Base-by-base conservation (phyloP, 108 stramenopile species). In the Nitzschia palea region DNA sequence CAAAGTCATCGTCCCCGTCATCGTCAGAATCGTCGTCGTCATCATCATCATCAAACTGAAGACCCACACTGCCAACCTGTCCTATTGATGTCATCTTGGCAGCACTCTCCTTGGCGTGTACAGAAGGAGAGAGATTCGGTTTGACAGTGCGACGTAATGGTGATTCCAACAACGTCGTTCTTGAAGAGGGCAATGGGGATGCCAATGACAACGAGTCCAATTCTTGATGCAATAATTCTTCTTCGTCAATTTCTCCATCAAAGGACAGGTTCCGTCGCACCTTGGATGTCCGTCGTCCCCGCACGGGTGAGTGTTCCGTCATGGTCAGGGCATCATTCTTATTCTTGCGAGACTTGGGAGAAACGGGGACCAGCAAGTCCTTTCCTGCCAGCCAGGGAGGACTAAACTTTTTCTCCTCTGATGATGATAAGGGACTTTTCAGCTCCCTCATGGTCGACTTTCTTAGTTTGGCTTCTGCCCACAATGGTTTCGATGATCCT, bases 201-300 rank as follows among this genome's bases (percentile, higher is more conserved):
- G 9, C 25, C 54, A 55, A 30, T 3, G 57, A 3, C 8, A 35
- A 18, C 4, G 14, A 3, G 15, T 35, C 18, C 35, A 59, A 59
- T 59, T 59, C 57, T 20, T 35, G 35, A 8, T 14, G 35, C n/a
- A 59, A 37, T 20, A 59, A 59, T n/a, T 3, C 35, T 37, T 59
- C 57, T 40, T 59, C 57, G 22, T 59, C 57, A 6, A 59, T 18
- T 37, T 59, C 57, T n/a, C 57, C 57, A 59, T 59, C 57, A 22
- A 59, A 59, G 2, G 47, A 48, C n/a, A 18, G 15, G n/a, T 18
- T 48, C 4, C 47, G 47, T 18, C 15, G 8, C 47, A 48, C 47
- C 17, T 9, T 35, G 14, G n/a, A 3, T 2, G 12, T 8, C 6
- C 14, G 9, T 29, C 26, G 25, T 5, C 27, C 6, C 10, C 54